Percentiles rank a stretch among this genome's conserved stretches.
phyloP scores from a whole-genome alignment of 177 flowering plant genomes.

The Viscum album region DNA sequence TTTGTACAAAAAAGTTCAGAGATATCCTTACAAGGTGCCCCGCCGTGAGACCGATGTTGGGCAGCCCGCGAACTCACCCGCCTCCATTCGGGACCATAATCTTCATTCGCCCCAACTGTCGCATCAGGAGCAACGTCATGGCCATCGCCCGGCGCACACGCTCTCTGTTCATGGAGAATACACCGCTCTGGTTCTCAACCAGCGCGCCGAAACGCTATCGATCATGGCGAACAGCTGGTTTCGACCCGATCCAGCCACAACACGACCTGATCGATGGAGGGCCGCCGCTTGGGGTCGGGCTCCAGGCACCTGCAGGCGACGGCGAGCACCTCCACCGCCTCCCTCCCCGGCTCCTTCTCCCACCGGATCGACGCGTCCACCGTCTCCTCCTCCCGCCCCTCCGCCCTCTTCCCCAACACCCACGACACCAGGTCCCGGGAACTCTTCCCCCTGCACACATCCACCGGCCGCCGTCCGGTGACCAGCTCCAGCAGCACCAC shows the following conservation, averaged over 20 bases:
- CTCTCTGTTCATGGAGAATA: too few relatives aligned
- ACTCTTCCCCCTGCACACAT: slow-evolving; percentile 52
- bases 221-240: too few relatives aligned
- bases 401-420: slow-evolving; percentile 56
- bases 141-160: too few relatives aligned
- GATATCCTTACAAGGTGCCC: too few relatives aligned
- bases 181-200: too few relatives aligned
- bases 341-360: slow-evolving; percentile 36
- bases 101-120: too few relatives aligned
- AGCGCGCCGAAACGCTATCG: too few relatives aligned
- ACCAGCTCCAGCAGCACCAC: slow-evolving; percentile 69
- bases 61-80: too few relatives aligned
- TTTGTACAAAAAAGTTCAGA: too few relatives aligned
- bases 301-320: slow-evolving; percentile 61
- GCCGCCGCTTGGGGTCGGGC: slow-evolving; percentile 51
- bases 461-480: slow-evolving; percentile 62
- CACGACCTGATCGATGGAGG: slow-evolving; percentile 60
- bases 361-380: slow-evolving; percentile 44
- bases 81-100: too few relatives aligned
- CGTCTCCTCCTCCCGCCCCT: slow-evolving; percentile 37
- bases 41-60: too few relatives aligned
- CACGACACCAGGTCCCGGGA: slow-evolving; percentile 62
- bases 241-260: slow-evolving; percentile 62
- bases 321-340: slow-evolving; percentile 39
- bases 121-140: too few relatives aligned